phyloP scores from a whole-genome alignment of 768 basidiomycete species.

The Neoboletus brunneissimus region DNA sequence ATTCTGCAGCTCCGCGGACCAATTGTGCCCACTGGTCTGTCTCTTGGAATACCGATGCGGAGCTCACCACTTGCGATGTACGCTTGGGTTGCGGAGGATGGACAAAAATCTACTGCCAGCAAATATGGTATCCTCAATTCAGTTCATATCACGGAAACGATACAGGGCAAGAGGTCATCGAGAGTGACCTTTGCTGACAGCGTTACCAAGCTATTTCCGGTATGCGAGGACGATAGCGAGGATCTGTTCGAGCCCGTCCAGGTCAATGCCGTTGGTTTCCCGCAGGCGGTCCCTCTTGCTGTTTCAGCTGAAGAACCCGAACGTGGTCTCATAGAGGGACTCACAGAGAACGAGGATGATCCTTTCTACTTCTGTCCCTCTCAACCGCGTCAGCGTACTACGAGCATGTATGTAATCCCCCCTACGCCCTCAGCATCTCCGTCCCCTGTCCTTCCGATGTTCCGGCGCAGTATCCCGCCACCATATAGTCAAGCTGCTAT shows the following conservation, averaged over 20 bases:
- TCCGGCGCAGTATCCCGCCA: slow-evolving; percentile 26
- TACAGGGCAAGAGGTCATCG: slow-evolving; percentile 13
- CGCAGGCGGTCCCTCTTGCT: slow-evolving; percentile 4
- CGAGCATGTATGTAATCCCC: slow-evolving; percentile 25
- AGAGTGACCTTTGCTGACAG: slow-evolving; percentile 19
- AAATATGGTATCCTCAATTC: slow-evolving; percentile 20
- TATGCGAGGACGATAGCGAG: slow-evolving; percentile 31
- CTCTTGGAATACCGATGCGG: slow-evolving; percentile 47
- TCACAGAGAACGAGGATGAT: slow-evolving; percentile 21
- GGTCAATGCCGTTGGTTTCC: slow-evolving; percentile 22
- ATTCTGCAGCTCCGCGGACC: slow-evolving; percentile 11
- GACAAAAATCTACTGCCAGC: slow-evolving; percentile 19
- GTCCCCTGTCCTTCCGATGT: slow-evolving; percentile 17
- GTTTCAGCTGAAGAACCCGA: slow-evolving; percentile 2
- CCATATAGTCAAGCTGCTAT: slow-evolving; percentile 23
- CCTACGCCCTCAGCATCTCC: slow-evolving; percentile 5
- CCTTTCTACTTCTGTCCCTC: slow-evolving; percentile 24
- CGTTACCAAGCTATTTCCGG: slow-evolving; percentile 27
- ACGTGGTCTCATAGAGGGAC: background rate
- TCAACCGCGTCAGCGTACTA: slow-evolving; percentile 27
- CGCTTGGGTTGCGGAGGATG: slow-evolving; percentile 41
- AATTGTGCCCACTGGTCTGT: slow-evolving; percentile 37
- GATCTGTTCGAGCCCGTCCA: slow-evolving; percentile 31
- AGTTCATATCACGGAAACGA: slow-evolving; percentile 12
- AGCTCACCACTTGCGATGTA: slow-evolving; percentile 49